Conservation (phyloP, 2,329 filamentous ascomycete genomes). For the Fusarium sp. region DNA sequence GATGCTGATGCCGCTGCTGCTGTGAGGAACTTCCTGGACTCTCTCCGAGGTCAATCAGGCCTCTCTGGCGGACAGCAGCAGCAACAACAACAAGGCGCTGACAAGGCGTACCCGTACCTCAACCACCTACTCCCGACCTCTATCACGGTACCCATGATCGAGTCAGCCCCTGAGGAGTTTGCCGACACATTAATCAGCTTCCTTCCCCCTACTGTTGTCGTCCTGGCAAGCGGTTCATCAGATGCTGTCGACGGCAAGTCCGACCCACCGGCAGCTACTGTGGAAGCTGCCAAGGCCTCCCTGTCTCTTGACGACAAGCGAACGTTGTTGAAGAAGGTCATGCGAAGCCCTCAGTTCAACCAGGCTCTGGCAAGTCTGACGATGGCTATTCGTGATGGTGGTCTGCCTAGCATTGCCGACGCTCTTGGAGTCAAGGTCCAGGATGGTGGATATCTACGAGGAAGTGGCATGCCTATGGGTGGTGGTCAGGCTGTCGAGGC, state of each 20-base stretch:
- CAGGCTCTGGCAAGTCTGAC: conserved; percentile 89
- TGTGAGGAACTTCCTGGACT: conserved; percentile 90
- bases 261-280: conserved; percentile 75
- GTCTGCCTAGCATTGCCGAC: conserved; percentile 88
- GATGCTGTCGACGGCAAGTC: conserved; percentile 66
- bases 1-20: conserved; percentile 82
- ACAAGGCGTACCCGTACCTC: conserved; percentile 82
- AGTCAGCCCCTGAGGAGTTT: conserved; percentile 70
- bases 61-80: conserved; percentile 51
- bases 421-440: conserved; percentile 83
- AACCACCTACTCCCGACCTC: conserved; percentile 84
- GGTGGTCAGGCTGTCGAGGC: conserved; percentile 90
- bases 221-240: conserved; percentile 75
- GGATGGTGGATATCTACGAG: conserved; percentile 84
- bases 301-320: conserved; percentile 83
- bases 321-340: conserved; percentile 80
- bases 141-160: conserved; percentile 81
- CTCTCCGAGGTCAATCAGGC: conserved; percentile 71
- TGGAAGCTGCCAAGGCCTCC: conserved; percentile 78
- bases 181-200: conserved; percentile 81
- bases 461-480: conserved; percentile 84
- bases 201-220: conserved; percentile 81
- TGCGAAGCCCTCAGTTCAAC: conserved; percentile 89
- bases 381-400: conserved; percentile 88
- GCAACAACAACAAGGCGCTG: conserved; percentile 49